Evolutionary conservation across 2,329 filamentous ascomycete species (phyloP).

Genomic region (Hirsutella minnesotensis): DNA sequence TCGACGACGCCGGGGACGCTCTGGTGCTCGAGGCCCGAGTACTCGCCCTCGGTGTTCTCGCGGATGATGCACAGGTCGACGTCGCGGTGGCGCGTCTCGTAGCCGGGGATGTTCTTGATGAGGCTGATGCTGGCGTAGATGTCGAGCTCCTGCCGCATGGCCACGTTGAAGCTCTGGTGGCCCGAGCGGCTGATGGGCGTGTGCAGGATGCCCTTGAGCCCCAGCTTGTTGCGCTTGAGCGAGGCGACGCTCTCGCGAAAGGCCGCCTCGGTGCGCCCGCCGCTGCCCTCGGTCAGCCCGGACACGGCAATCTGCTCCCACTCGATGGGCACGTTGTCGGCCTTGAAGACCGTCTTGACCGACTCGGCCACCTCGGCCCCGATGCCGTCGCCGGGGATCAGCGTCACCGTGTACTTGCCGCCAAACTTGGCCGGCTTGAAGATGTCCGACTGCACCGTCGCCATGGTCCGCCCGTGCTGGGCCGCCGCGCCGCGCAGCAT

Average conservation of each 20-base stretch:
- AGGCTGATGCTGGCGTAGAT: slow-evolving; percentile 97
- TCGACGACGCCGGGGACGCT: slow-evolving; percentile 93
- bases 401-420: slow-evolving; percentile 96
- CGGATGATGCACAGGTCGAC: slow-evolving; percentile 99
- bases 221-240: slow-evolving; percentile 96
- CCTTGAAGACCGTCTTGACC: slow-evolving; percentile 99
- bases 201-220: slow-evolving; percentile 96
- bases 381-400: slow-evolving; percentile 98
- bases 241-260: slow-evolving; percentile 94
- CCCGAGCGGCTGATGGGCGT: slow-evolving; percentile 93
- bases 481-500: slow-evolving; percentile 40
- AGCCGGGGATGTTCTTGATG: slow-evolving; percentile 99
- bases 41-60: slow-evolving; percentile 99
- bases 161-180: slow-evolving; percentile 99
- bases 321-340: slow-evolving; percentile 95
- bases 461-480: slow-evolving; percentile 48
- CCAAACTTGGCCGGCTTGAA: slow-evolving; percentile 99
- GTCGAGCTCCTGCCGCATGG: slow-evolving; percentile 96
- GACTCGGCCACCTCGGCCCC: slow-evolving; percentile 96
- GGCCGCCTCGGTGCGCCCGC: slow-evolving; percentile 80
- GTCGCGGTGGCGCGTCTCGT: slow-evolving; percentile 92
- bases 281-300: slow-evolving; percentile 69
- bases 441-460: slow-evolving; percentile 84
- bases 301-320: slow-evolving; percentile 98
- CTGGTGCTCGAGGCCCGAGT: slow-evolving; percentile 98